phyloP scores from a whole-genome alignment of 2,329 filamentous ascomycete species.

The Lachnum nothofagi region DNA sequence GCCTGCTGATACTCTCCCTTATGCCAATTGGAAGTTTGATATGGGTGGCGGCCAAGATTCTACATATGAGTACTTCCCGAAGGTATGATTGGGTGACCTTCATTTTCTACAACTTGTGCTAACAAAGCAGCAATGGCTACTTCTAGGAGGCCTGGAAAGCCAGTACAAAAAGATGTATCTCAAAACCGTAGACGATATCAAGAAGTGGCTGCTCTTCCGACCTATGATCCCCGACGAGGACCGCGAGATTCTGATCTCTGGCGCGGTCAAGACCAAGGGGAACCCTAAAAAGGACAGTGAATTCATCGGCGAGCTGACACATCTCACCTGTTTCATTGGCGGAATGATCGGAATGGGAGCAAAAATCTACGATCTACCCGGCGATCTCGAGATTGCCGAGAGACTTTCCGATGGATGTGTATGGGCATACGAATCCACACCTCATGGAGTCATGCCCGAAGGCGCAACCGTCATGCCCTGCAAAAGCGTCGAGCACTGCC shows the following conservation, averaged over 20 bases:
- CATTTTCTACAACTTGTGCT: conserved; percentile 12
- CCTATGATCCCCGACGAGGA: conserved; percentile 66
- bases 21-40: conserved; percentile 36
- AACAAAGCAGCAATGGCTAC: conserved; percentile 54
- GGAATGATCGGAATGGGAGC: conserved; percentile 65
- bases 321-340: conserved; percentile 64
- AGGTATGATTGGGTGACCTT: conserved; percentile 39
- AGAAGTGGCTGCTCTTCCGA: conserved; percentile 69
- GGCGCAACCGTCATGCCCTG: conserved; percentile 46
- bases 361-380: conserved; percentile 53
- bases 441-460: conserved; percentile 63
- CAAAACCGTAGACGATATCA: conserved; percentile 60
- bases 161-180: conserved; percentile 73
- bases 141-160: conserved; percentile 67
- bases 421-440: conserved; percentile 60
- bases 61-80: conserved; percentile 67
- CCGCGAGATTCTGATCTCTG: conserved; percentile 69
- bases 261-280: conserved; percentile 49
- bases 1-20: conserved; percentile 40
- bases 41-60: conserved; percentile 65
- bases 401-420: conserved; percentile 64
- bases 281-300: conserved; percentile 41
- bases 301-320: conserved; percentile 38
- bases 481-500: conserved; percentile 22
- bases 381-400: conserved; percentile 58